Evolutionary conservation across 108 stramenopile genomes (phyloP), one percentile per base, ranked within the genome.

Genomic region (Bacterosira constricta): DNA sequence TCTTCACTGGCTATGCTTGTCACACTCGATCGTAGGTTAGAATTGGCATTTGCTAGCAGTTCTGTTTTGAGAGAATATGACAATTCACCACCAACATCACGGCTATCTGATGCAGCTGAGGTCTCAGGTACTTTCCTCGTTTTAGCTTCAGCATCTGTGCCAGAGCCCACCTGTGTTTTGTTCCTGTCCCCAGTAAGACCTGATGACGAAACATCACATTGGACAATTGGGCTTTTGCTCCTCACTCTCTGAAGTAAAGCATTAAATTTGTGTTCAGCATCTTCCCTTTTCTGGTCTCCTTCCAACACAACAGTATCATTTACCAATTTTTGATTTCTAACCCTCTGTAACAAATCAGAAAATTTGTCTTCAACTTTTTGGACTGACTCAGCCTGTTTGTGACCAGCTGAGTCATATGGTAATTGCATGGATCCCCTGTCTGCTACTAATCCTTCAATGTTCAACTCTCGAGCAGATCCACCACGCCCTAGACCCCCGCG

Each of bases 41-140:
- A 39, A 45, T 62, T 62, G 12, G 61, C 61, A 62, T 62, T 62
- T 45, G 9, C 41, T 21, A 62, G 41, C 17, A 41, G 30, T 25
- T 62, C 25, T 39, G 34, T 62, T n/a, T 38, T 35, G 29, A 45
- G 29, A 1, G 61, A 62, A 20, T 42, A 25, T 17, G 61, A 62
- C 13, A 62, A 42, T 13, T 62, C 61, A 25, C 26, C 61, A 45
- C 25, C 44, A 23, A 44, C 37, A 26, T 39, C 15, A 29, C n/a
- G n/a, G n/a, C 44, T 26, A 12, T 30, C 23, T 26, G 29, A 1
- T 41, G 13, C 26, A 26, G 15, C 23, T 26, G 41, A 25, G 34
- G 61, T 23, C 27, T 29, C 42, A 35, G 8, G 2, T 11, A 26
- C 9, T 45, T 13, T 29, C 18, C 13, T 45, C 0, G 27, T 42